Percentiles rank a stretch among this genome's conserved stretches.
Conservation (phyloP, 495 filamentous ascomycete species). For the Penicillium malachiteum region DNA sequence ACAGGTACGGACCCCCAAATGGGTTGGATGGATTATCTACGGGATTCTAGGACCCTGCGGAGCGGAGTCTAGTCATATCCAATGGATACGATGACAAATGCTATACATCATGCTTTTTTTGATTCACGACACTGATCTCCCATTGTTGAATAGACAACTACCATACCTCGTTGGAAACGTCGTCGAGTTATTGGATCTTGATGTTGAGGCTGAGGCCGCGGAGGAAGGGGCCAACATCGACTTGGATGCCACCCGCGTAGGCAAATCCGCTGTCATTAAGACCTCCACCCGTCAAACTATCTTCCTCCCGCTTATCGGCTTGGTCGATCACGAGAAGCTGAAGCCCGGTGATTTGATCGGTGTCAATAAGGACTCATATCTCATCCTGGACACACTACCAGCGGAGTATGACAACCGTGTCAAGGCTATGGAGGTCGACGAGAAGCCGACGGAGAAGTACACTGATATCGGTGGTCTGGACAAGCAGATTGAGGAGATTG, state of each 20-base stretch:
- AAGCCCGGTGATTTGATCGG: slow-evolving; percentile 96
- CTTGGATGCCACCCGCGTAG: slow-evolving; percentile 91
- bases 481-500: slow-evolving; percentile 99
- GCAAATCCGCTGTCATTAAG: slow-evolving; percentile 99
- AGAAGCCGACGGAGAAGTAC: slow-evolving; percentile 99
- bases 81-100: slow-evolving; percentile 2
- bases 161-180: slow-evolving; percentile 98
- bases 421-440: slow-evolving; percentile 99
- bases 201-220: slow-evolving; percentile 90
- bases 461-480: slow-evolving; percentile 95
- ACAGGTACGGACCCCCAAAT: slow-evolving; percentile 59
- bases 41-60: background rate
- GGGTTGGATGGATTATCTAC: background rate
- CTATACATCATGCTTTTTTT: background rate
- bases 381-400: slow-evolving; percentile 95
- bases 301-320: slow-evolving; percentile 95
- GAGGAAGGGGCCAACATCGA: slow-evolving; percentile 99
- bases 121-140: slow-evolving; percentile 5
- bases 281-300: slow-evolving; percentile 99
- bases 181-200: slow-evolving; percentile 93
- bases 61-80: slow-evolving; percentile 2
- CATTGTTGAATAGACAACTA: slow-evolving; percentile 66
- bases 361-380: slow-evolving; percentile 98
- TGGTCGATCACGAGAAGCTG: slow-evolving; percentile 90
- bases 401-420: slow-evolving; percentile 99